These are phyloP conservation scores for Lasiodiplodia sp. DNA, from an alignment of 2,329 filamentous ascomycete genomes.

Conservation along the genomic window DNA sequence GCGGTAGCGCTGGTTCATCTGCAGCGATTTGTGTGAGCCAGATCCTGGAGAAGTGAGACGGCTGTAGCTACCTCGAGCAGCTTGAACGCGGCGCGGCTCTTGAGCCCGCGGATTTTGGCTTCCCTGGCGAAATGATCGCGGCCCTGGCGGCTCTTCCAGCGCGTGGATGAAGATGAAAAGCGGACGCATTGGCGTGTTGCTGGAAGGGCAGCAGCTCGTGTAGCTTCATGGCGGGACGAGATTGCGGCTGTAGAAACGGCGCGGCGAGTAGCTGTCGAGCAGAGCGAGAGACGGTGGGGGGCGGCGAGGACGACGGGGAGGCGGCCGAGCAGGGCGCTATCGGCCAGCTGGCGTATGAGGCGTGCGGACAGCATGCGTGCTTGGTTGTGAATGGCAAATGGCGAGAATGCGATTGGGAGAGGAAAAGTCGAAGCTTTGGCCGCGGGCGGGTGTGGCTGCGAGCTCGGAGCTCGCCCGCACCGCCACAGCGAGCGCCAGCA, in stretches of 20 bases:
- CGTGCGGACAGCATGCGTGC: constrained; percentile 46
- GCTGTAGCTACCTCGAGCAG: constrained; percentile 72
- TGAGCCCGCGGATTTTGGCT: constrained; percentile 80
- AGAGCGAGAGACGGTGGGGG: constrained; percentile 19
- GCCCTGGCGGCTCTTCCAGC: constrained; percentile 83
- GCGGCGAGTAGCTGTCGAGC: neutral
- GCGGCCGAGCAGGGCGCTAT: constrained; percentile 41
- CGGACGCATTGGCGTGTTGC: neutral
- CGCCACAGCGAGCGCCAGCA: constrained; percentile 7
- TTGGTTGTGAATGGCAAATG: neutral
- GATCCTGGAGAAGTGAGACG: neutral
- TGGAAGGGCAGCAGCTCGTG: constrained; percentile 20
- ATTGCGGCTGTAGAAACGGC: neutral
- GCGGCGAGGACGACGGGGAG: neutral
- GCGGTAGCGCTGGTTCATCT: constrained; percentile 83
- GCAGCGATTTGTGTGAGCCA: neutral
- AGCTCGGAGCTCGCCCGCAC: constrained; percentile 22
- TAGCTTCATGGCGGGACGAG: neutral
- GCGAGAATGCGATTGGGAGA: neutral
- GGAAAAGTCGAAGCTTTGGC: constrained; percentile 7
- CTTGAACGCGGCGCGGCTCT: constrained; percentile 93
- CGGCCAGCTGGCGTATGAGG: constrained; percentile 45
- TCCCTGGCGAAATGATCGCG: constrained; percentile 75
- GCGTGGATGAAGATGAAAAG: constrained; percentile 66
- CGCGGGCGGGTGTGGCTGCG: constrained; percentile 11